Evolutionary conservation across 1,284 basidiomycete genomes (phyloP), one percentile per base, ranked within the genome.

Genomic region (Peniophora sp.): DNA sequence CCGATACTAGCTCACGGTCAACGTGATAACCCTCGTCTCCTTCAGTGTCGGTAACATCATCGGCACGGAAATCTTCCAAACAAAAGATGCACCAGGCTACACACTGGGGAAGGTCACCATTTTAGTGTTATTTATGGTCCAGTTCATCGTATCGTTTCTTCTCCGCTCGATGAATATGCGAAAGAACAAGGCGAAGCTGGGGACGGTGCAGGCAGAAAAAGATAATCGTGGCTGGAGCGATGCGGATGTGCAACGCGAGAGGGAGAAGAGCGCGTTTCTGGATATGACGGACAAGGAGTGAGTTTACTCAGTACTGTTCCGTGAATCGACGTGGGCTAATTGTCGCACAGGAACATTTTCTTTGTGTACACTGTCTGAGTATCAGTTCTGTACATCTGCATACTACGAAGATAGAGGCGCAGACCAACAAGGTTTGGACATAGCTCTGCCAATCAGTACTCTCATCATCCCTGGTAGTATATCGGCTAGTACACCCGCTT

Each of bases 261-360:
- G 77, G 27, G 77, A 84, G 54, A 69, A 69, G 45, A 73, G 78
- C 49, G 81, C 83, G 1, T 85, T 85, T 59, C 61, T 74, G 24
- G 82, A 85, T 61, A 59, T 84, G 57, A 85, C 83, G 0, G 82
- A 85, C 58, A 76, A 73, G 59, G 71, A 80, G 77, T 76, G 54
- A 67, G 75, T 65, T 16, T 9, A 27, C 41, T 25, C 11, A 14
- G 19, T 12, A 10, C 27, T 20, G 34, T 14, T 38, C 2, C 10
- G 22, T 20, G 17, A 12, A 47, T 14, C n/a, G 2, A 48, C 19
- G 49, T 20, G 23, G 49, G 36, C 25, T 45, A 14, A 38, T 55
- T 27, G 56, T 35, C 16, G 14, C 17, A 46, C 27, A 65, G 64
- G 59, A 69, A 69, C 50, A 58, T 63, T 9, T 68, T 61, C 57